Conservation (phyloP, 306 rosid genomes). For the Erythrophleum fordii region DNA sequence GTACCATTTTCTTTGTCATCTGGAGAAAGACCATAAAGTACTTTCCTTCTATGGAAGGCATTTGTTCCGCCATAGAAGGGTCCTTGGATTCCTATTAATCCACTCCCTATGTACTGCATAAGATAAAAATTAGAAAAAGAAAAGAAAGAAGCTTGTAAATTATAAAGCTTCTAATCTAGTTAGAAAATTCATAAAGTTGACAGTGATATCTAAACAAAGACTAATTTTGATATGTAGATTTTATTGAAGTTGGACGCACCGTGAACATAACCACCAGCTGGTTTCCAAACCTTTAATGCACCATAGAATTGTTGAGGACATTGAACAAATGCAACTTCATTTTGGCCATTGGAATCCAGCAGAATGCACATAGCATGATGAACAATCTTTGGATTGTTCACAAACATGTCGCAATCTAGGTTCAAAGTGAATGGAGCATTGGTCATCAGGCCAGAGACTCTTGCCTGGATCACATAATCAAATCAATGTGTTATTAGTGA, state of each 20-base stretch:
- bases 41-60: constrained; percentile 65
- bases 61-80: constrained; percentile 56
- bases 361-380: constrained; percentile 56
- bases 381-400: constrained; percentile 54
- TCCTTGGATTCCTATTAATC: constrained; percentile 69
- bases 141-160: not conserved
- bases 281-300: constrained; percentile 60
- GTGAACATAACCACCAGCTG: constrained; percentile 15
- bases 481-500: not conserved
- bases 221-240: too few species aligned
- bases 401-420: constrained; percentile 80
- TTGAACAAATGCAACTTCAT: constrained; percentile 66
- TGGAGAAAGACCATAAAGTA: constrained; percentile 66
- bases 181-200: too few species aligned
- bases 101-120: constrained; percentile 38
- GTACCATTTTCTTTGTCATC: constrained; percentile 31
- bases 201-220: too few species aligned
- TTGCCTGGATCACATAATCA: constrained; percentile 46
- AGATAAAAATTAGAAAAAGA: not conserved
- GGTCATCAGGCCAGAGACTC: constrained; percentile 73
- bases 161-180: too few species aligned
- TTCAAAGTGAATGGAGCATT: constrained; percentile 72
- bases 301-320: constrained; percentile 59
- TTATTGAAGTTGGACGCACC: constrained; percentile 37
- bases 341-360: constrained; percentile 47